Base-by-base conservation (phyloP, 176 grass and related monocot genomes). In the Zoysia pacifica region DNA sequence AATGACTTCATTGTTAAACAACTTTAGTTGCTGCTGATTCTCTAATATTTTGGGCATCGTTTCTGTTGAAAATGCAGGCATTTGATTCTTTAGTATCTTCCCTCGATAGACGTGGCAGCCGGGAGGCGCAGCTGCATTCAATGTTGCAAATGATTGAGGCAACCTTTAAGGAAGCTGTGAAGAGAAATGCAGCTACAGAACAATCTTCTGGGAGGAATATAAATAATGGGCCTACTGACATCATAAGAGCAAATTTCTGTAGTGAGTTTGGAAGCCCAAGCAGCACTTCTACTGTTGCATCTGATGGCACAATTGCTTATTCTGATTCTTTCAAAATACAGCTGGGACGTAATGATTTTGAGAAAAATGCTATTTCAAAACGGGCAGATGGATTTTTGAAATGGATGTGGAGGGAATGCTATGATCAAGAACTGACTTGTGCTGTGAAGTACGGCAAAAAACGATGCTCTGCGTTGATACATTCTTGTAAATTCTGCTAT, bases 321-420 rank as follows among this genome's bases (percentile, higher is more conserved):
- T 95, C 84, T 59, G 90, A 87, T 74, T 91, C 90, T 20, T 99
- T 95, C 84, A 91, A 80, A 86, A 87, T 99, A 75, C 86, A 93
- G 74, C 81, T 95, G 88, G 92, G 88, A 13, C 67, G 83, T 9
- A 93, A 86, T 89, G 82, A 95, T 72, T 65, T 72, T 78, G 96
- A 99, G 83, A 95, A 85, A 69, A 63, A 48, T 73, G 76, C 88
- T 83, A 89, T 93, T 69, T 83, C 88, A 44, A 95, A 79, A 87
- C 90, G 92, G 76, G 86, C 87, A 28, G 85, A 93, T 75, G 79
- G 47, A 9, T 95, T 91, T 61, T 74, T 99, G 72, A 89, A 78
- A 87, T 99, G 92, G 92, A 87, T 99, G 83, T 95, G 92, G 92
- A 90, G 69, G 72, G 92, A 99, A 89, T 93, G 84, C 67, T 89